phyloP scores from a whole-genome alignment of 495 filamentous ascomycete species.

The Melanomma pulvis-pyrius region DNA sequence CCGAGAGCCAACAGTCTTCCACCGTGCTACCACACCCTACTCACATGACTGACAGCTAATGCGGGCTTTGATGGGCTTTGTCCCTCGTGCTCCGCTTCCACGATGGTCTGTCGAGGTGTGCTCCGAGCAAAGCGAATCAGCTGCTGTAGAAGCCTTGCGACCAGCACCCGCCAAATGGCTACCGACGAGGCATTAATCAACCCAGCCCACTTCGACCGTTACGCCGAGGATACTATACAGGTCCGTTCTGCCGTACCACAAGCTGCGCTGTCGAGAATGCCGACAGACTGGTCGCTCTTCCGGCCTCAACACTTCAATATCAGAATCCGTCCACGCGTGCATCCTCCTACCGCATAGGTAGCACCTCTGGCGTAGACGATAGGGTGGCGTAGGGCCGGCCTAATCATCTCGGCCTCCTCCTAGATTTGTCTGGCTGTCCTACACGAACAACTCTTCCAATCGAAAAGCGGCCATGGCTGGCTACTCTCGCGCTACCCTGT shows the following conservation, averaged over 20 bases:
- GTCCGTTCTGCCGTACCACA: conserved; percentile 19
- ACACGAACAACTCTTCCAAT: conserved; percentile 12
- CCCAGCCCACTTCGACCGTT: neutral
- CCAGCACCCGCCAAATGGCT: conserved; percentile 11
- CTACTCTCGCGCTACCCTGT: conserved; percentile 8
- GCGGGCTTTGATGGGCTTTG: conserved; percentile 33
- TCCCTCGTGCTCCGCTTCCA: conserved; percentile 28
- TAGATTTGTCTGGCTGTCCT: neutral
- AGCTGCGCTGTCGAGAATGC: conserved; percentile 5
- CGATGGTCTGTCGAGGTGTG: conserved; percentile 18
- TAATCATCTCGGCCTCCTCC: neutral
- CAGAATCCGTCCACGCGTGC: conserved; percentile 17
- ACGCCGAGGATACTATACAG: conserved; percentile 8
- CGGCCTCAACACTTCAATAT: conserved; percentile 19
- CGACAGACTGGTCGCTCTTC: neutral
- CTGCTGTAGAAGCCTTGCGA: conserved; percentile 16
- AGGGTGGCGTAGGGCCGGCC: neutral
- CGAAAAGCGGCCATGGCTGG: neutral
- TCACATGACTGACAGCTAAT: conserved; percentile 44
- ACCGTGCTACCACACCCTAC: conserved; percentile 32
- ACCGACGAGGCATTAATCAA: conserved; percentile 23
- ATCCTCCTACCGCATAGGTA: conserved; percentile 13
- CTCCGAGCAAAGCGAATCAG: conserved; percentile 28
- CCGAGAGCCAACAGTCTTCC: conserved; percentile 31
- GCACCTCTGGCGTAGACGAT: neutral